Evolutionary conservation across 2,329 filamentous ascomycete species (phyloP).

Genomic region (Colletotrichum tanaceti): DNA sequence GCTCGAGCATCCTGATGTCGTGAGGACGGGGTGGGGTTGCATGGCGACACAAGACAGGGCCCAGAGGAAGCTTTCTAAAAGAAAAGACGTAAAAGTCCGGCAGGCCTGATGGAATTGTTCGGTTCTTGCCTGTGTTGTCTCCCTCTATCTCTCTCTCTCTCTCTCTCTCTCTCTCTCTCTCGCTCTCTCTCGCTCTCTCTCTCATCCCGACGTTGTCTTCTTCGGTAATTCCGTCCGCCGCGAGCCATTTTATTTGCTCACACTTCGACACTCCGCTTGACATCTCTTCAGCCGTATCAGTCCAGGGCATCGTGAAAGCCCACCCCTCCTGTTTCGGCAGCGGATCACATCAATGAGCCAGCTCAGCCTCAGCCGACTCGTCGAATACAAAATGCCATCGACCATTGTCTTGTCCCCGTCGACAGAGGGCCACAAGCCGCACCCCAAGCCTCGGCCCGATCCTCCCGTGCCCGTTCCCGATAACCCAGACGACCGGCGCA

Average conservation of each 20-base stretch:
- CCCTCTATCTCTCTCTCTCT: neutral
- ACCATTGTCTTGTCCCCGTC: constrained; percentile 9
- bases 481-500: constrained; percentile 42
- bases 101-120: neutral
- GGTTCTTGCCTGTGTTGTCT: neutral
- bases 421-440: constrained; percentile 44
- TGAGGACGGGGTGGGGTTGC: constrained; percentile 31
- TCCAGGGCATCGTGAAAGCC: neutral
- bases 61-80: constrained; percentile 25
- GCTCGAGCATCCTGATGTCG: constrained; percentile 26
- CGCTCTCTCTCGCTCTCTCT: no score
- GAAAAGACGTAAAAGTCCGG: constrained; percentile 19
- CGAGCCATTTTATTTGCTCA: neutral
- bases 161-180: constrained; percentile 2
- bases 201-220: neutral
- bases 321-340: no score
- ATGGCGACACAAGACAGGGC: constrained; percentile 7
- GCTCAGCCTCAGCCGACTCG: neutral
- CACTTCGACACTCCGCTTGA: neutral
- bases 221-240: neutral
- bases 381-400: neutral
- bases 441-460: constrained; percentile 48
- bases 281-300: neutral
- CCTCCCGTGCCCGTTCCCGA: constrained; percentile 48
- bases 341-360: neutral